These are phyloP conservation scores for Cutaneotrichosporon cyanovorans DNA, from an alignment of 1,284 basidiomycete genomes.

Conservation along the genomic window DNA sequence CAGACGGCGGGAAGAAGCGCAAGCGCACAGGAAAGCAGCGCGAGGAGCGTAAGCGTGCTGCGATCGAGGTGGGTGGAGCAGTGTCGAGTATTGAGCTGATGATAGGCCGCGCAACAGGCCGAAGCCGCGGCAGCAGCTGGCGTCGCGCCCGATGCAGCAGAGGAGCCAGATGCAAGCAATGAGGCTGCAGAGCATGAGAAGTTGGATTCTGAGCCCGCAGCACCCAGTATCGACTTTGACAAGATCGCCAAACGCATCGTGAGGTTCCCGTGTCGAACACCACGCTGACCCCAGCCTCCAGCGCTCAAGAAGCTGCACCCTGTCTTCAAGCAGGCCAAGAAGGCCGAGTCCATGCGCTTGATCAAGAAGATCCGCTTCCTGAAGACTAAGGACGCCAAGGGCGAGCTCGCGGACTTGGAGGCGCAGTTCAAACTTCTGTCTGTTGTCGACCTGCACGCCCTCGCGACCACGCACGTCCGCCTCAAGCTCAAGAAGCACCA, in stretches of 20 bases:
- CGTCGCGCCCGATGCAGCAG: neutral
- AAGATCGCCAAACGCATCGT: slow-evolving; percentile 32
- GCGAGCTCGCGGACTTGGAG: slow-evolving; percentile 54
- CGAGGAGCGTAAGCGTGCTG: slow-evolving; percentile 36
- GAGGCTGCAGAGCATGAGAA: neutral
- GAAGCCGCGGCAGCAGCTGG: slow-evolving; percentile 8
- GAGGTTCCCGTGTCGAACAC: slow-evolving; percentile 5
- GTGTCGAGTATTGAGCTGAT: neutral
- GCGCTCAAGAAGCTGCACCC: slow-evolving; percentile 43
- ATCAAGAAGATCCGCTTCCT: slow-evolving; percentile 73
- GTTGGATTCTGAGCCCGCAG: slow-evolving; percentile 1
- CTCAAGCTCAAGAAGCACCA: slow-evolving; percentile 70
- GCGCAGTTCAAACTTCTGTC: slow-evolving; percentile 62
- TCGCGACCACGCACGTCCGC: slow-evolving; percentile 58
- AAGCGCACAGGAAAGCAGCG: slow-evolving; percentile 43
- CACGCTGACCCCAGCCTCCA: slow-evolving; percentile 27
- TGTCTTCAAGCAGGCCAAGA: slow-evolving; percentile 63
- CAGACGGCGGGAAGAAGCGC: slow-evolving; percentile 28
- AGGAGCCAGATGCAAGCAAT: slow-evolving; percentile 3
- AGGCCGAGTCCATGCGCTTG: slow-evolving; percentile 72
- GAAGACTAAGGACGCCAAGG: slow-evolving; percentile 47
- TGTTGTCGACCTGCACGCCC: slow-evolving; percentile 56
- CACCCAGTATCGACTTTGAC: slow-evolving; percentile 20
- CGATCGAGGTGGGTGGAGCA: slow-evolving; percentile 24
- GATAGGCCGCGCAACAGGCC: slow-evolving; percentile 15